Conservation (phyloP, 345 rosid genomes). For the Syzygium jambos region DNA sequence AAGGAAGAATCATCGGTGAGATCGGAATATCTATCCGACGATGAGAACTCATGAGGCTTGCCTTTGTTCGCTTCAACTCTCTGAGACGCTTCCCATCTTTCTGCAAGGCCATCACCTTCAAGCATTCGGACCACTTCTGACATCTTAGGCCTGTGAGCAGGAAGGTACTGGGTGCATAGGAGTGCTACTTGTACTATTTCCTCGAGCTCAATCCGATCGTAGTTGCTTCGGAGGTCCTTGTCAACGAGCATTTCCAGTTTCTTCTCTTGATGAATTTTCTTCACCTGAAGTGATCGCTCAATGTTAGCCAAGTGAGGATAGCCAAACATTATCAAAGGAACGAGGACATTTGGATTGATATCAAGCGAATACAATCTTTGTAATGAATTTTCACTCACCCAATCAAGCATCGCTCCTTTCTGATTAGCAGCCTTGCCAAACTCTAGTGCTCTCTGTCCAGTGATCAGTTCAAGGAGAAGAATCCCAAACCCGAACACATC, state of each 20-base stretch:
- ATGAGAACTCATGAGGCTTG: conserved; percentile 68
- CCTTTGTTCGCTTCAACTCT: conserved; percentile 51
- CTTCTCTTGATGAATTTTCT: conserved; percentile 87
- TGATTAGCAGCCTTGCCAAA: conserved; percentile 91
- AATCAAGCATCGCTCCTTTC: conserved; percentile 92
- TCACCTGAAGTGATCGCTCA: conserved; percentile 34
- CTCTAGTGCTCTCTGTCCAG: conserved; percentile 92
- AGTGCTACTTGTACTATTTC: conserved; percentile 93
- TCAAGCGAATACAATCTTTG: background rate
- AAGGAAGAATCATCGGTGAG: conserved; percentile 92
- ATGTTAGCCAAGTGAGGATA: background rate
- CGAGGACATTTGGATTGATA: background rate
- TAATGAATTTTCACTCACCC: conserved; percentile 38
- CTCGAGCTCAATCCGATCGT: conserved; percentile 85
- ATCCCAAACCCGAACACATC: conserved; percentile 97
- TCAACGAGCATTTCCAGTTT: conserved; percentile 80
- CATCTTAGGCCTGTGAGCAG: conserved; percentile 89
- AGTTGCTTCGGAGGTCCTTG: conserved; percentile 71
- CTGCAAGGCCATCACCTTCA: conserved; percentile 96
- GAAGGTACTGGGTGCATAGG: conserved; percentile 82
- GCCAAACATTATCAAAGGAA: background rate
- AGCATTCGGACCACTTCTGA: conserved; percentile 97
- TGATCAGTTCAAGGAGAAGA: conserved; percentile 82
- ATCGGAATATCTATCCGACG: conserved; percentile 88
- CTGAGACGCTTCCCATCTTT: conserved; percentile 98